Conservation (phyloP, 1,284 basidiomycete genomes). For the Naganishia albida region DNA sequence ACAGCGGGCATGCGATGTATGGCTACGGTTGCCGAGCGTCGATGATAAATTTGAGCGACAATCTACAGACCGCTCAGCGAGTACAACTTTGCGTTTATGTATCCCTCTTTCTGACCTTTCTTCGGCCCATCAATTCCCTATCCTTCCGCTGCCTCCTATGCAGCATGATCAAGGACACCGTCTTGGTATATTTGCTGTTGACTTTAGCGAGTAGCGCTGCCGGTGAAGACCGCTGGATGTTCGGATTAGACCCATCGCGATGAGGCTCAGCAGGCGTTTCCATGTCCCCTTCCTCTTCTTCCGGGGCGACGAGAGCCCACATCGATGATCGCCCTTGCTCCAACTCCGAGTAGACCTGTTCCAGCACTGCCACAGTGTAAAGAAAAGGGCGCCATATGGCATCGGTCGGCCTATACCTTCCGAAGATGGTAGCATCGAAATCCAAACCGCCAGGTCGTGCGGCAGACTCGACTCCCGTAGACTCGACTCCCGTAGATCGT, state of each 20-base stretch:
- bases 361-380: slow-evolving; percentile 42
- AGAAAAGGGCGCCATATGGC: slow-evolving; percentile 45
- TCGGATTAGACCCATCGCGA: background rate
- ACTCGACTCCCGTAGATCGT: background rate
- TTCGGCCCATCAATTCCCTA: slow-evolving; percentile 1
- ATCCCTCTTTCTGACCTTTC: background rate
- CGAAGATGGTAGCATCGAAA: slow-evolving; percentile 36
- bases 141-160: slow-evolving; percentile 42
- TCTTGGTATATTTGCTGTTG: slow-evolving; percentile 43
- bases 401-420: slow-evolving; percentile 47
- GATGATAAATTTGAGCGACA: background rate
- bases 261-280: slow-evolving; percentile 33
- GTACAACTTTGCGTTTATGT: background rate
- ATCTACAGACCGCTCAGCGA: too few relatives aligned
- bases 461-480: background rate
- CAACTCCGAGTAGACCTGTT: slow-evolving; percentile 43
- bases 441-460: background rate
- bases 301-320: slow-evolving; percentile 35
- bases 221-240: slow-evolving; percentile 35
- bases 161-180: slow-evolving; percentile 45
- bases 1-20: background rate
- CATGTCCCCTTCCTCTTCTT: slow-evolving; percentile 38
- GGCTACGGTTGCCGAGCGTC: too few relatives aligned
- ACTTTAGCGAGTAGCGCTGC: slow-evolving; percentile 41
- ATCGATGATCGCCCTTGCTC: slow-evolving; percentile 35